These are phyloP conservation scores for Ogataea pignaliae DNA, from an alignment of 805 yeast species.

Conservation along the genomic window DNA sequence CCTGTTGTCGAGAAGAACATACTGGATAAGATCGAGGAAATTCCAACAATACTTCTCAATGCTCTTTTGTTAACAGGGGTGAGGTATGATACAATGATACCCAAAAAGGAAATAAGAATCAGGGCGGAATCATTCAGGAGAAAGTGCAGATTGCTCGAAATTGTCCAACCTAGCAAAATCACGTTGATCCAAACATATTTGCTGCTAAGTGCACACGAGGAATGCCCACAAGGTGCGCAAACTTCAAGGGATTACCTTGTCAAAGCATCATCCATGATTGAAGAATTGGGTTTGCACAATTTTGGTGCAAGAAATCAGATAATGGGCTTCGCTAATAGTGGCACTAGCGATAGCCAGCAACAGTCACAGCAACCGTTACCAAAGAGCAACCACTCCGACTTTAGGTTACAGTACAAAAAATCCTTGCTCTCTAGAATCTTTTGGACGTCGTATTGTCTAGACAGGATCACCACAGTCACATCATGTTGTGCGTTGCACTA, in stretches of 20 bases:
- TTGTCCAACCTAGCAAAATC: constrained; percentile 26
- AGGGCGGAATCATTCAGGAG: constrained; percentile 21
- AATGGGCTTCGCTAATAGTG: not conserved
- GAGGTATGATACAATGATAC: constrained; percentile 16
- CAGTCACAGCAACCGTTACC: constrained; percentile 1
- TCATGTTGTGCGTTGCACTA: constrained; percentile 25
- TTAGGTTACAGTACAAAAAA: constrained; percentile 18
- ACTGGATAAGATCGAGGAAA: constrained; percentile 10
- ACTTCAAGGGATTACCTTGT: constrained; percentile 21
- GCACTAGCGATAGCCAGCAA: constrained; percentile 1
- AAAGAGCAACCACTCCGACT: constrained; percentile 7
- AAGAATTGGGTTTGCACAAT: constrained; percentile 27
- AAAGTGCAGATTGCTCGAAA: constrained; percentile 24
- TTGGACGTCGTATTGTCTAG: constrained; percentile 29
- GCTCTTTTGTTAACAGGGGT: constrained; percentile 25
- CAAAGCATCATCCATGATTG: constrained; percentile 24
- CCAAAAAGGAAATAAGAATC: constrained; percentile 12
- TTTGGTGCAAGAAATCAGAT: constrained; percentile 22
- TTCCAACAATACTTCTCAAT: constrained; percentile 26
- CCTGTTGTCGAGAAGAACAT: constrained; percentile 26
- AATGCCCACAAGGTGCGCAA: constrained; percentile 27
- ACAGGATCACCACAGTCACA: constrained; percentile 26
- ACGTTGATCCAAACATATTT: constrained; percentile 25
- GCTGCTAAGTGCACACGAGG: constrained; percentile 27
- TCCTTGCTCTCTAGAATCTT: constrained; percentile 23